Base-by-base conservation (phyloP, 495 filamentous ascomycete species). In the Bryoglossum gracile region DNA sequence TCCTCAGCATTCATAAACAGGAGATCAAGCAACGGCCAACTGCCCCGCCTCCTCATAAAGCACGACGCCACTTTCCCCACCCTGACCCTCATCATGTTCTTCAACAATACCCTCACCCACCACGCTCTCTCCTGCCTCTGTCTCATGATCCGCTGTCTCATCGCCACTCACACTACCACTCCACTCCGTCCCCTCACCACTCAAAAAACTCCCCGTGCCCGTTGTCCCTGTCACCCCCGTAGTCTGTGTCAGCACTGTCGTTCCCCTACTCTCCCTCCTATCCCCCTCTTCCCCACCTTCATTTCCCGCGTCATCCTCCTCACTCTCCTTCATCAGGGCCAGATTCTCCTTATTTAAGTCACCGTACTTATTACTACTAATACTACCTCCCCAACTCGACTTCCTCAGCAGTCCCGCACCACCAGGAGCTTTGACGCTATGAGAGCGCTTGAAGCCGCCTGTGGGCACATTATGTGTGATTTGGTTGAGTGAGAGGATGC, bases 401-500 rank as follows among this genome's bases (percentile, higher is more conserved):
- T 95, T 95, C 45, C 88, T 76, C 17, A 74, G 57, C 0, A 74
- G 68, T 3, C 72, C 73, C 35, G 79, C 71, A 17, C 79, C 86
- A 56, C 81, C 84, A 53, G 86, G 78, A 17, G 82, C 85, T 54
- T 73, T 73, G 51, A 76, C 73, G 57, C 71, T 76, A 60, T 77
- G 69, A 63, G 75, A 71, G 48, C 78, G 75, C 55, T 80, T 82
- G 52, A 81, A 71, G 8, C 56, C 55, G 9, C 83, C 82, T 4
- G 70, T 66, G 4, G 76, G 68, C 4, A 82, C 71, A 59, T 95
- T 95, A 47, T 82, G 80, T 6, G 76, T 84, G 16, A 97, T 90
- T 61, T 95, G 83, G 61, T 82, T 94, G 32, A 96, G 77, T 44
- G 86, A 92, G 33, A 91, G 75, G 53, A 95, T 95, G 9, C 92